Conservation (phyloP, 2,329 filamentous ascomycete species). For the Diaporthe nobilis region DNA sequence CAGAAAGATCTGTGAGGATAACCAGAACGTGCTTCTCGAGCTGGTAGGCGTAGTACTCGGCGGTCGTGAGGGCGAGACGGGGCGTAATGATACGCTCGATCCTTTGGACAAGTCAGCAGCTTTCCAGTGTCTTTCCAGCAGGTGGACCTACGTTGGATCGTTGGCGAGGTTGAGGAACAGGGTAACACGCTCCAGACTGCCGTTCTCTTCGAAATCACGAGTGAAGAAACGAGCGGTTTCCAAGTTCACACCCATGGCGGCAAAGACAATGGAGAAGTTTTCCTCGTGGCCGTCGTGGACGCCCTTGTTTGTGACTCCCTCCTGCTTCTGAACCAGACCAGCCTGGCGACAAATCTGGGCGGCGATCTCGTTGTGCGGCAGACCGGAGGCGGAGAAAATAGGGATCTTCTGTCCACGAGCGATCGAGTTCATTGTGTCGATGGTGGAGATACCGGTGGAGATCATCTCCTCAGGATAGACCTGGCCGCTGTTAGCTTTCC, state of each 20-base stretch:
- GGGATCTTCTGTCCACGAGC: conserved; percentile 99
- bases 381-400: conserved; percentile 98
- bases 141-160: conserved; percentile 86
- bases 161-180: conserved; percentile 99
- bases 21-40: conserved; percentile 99
- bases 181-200: conserved; percentile 96
- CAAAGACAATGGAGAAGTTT: conserved; percentile 99
- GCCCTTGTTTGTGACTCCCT: conserved; percentile 86
- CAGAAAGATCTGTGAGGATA: conserved; percentile 97
- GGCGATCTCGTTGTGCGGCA: conserved; percentile 99
- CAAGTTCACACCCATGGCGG: conserved; percentile 99
- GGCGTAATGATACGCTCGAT: conserved; percentile 99
- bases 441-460: conserved; percentile 98
- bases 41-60: conserved; percentile 99
- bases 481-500: conserved; percentile 59
- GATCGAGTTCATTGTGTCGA: conserved; percentile 98
- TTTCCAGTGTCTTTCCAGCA: neutral
- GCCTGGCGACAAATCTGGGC: conserved; percentile 99
- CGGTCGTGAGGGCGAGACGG: conserved; percentile 96
- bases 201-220: conserved; percentile 98
- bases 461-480: conserved; percentile 99
- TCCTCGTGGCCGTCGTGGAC: conserved; percentile 97
- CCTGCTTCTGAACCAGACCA: conserved; percentile 83
- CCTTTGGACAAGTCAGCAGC: conserved; percentile 58
- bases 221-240: conserved; percentile 99